These are phyloP conservation scores for Nakataea oryzae DNA, from an alignment of 2,329 filamentous ascomycete species.

Conservation along the genomic window DNA sequence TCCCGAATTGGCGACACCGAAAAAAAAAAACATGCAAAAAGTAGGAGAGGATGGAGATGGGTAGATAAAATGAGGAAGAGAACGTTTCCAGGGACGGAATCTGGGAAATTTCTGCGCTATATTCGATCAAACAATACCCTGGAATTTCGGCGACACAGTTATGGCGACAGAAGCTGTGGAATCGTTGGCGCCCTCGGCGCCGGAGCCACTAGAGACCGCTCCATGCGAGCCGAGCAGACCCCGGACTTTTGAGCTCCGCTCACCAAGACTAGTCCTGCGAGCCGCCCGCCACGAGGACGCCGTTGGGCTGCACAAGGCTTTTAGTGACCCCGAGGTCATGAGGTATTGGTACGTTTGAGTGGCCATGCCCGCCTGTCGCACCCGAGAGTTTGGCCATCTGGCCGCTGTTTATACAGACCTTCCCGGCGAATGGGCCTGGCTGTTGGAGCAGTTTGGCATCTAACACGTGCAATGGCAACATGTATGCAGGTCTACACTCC, in stretches of 20 bases:
- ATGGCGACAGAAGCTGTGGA: neutral
- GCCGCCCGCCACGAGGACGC: neutral
- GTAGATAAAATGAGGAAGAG: neutral
- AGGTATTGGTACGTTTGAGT: conserved; percentile 1
- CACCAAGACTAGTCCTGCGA: conserved; percentile 1
- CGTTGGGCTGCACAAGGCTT: neutral
- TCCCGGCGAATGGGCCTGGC: no score
- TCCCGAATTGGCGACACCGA: neutral
- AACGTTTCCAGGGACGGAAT: neutral
- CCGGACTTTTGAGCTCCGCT: neutral
- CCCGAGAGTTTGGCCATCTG: neutral
- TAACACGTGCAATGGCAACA: neutral
- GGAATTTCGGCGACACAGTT: neutral
- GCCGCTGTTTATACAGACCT: no score
- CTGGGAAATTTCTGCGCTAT: neutral
- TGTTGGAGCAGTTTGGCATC: neutral
- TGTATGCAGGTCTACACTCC: neutral
- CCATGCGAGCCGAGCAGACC: no score
- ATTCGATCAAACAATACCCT: neutral
- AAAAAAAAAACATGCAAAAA: neutral
- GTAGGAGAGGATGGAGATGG: neutral
- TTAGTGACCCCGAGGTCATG: conserved; percentile 1
- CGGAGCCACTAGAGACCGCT: no score
- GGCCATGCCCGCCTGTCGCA: neutral
- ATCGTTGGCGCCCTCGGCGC: no score